Conservation (phyloP, 2,329 filamentous ascomycete species). For the Knoxdaviesia proteae region DNA sequence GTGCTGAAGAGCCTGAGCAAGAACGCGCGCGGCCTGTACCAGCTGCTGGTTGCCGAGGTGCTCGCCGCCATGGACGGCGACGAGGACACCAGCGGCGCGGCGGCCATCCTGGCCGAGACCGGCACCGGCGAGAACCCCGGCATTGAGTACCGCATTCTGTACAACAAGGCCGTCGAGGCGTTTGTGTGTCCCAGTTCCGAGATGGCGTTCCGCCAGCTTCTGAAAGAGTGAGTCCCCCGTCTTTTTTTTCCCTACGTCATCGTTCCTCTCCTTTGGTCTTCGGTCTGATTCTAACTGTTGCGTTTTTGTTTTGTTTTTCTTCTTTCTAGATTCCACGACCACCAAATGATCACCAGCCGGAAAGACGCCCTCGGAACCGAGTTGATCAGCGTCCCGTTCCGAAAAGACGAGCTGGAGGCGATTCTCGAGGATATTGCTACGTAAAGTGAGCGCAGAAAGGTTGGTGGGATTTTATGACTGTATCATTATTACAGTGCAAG, state of each 20-base stretch:
- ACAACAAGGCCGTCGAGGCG: conserved; percentile 88
- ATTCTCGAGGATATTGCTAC: conserved; percentile 51
- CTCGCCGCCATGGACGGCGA: conserved; percentile 37
- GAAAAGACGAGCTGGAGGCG: conserved; percentile 70
- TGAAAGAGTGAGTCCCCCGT: conserved; percentile 56
- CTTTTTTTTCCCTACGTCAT: conserved; percentile 4
- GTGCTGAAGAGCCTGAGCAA: conserved; percentile 79
- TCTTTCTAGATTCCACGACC: conserved; percentile 69
- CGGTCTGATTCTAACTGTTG: background rate
- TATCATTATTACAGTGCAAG: too few relatives aligned
- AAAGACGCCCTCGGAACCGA: conserved; percentile 77
- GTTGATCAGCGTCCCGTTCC: conserved; percentile 65
- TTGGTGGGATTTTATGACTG: too few relatives aligned
- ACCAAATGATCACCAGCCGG: conserved; percentile 84
- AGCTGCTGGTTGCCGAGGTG: conserved; percentile 67
- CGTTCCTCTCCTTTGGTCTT: background rate
- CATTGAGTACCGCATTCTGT: conserved; percentile 77
- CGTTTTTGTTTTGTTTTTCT: background rate
- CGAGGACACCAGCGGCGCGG: conserved; percentile 12
- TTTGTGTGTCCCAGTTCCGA: conserved; percentile 84
- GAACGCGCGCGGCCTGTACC: conserved; percentile 75
- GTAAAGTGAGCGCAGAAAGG: background rate
- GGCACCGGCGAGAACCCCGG: conserved; percentile 34
- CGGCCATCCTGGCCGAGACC: background rate
- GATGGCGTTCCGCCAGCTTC: conserved; percentile 78